Evolutionary conservation across 345 rosid genomes (phyloP), one percentile per base, ranked within the genome.

Genomic region (Brassica carinata): DNA sequence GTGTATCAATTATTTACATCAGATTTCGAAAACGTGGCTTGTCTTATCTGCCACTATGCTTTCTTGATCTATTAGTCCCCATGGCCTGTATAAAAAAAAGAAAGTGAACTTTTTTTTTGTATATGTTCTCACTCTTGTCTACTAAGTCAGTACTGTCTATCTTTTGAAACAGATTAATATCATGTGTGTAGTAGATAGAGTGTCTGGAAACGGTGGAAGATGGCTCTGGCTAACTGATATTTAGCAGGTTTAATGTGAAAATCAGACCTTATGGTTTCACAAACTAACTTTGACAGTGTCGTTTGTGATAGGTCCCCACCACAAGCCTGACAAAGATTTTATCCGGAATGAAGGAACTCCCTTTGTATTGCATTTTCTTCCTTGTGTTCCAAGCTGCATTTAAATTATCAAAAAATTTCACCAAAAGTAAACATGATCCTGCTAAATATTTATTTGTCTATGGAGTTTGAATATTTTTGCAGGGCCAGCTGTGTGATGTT

Each of bases 21-120:
- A 88, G 93, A 53, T 65, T 69, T 65, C 79, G 80, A 29, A 74
- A 31, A 80, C 67, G 45, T 51, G 74, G 72, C 33, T 77, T 85
- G 43, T 75, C 86, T 72, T 74, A 82, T 67, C 6, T 82, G 73
- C 63, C 82, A 66, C 85, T 88, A 70, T n/a, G 76, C 30, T 38
- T 76, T 45, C 70, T 86, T 75, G 76, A 86, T 82, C 85, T 76
- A 64, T 85, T 86, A 23, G n/a, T 90, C 84, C 76, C 83, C 75
- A 53, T 80, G 79, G 78, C 80, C 70, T 88, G 85, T 78, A 74
- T 88, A 86, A 84, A 38, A 8, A 38, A 38, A 4, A 13, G n/a
- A 11, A 5, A 11, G 5, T 23, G 14, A 19, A 19, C 1, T 5
- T 26, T 10, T 26, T 62, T 27, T 62, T 43, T 43, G 14, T 31